Base-by-base conservation (phyloP, 257 asterid species). In the Euphrasia confusa region DNA sequence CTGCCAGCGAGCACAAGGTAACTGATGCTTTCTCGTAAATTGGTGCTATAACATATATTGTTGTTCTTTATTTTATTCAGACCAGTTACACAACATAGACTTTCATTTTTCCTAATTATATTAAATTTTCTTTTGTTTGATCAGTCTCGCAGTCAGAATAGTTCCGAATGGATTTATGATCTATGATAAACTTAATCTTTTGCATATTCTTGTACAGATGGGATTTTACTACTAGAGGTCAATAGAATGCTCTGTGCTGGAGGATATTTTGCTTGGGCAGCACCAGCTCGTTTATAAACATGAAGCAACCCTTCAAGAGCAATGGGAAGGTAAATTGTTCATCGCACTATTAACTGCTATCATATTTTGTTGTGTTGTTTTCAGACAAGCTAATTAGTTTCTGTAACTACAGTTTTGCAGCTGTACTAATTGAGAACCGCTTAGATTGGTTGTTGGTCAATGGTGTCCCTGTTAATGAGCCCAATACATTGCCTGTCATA, bases 211-310 rank as follows among this genome's bases (percentile, higher is more conserved):
- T 58, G 15, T 62, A 53, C 65, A 92, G 99, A 89, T 84, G 97
- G 99, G 28, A 83, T 92, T 79, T 78, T 84, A 76, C 94, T 92
- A 61, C 91, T 92, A 54, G 99, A 92, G 87, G 92, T 86, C 75
- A 86, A 89, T 62, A 83, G 99, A 83, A 71, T 92, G 85, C 96
- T 92, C 62, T 83, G 97, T 24, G 98, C 90, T 17, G 97, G 95
- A 53, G 99, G 97, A 66, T 92, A 92, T 79, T 92, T 92, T 79
- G 85, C 70, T 60, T 92, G 97, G 97, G 99, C 97, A 7, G 96
- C 97, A 39, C 99, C 24, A 92, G 74, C 97, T 97, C 55, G 96
- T 89, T 64, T 89, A 92, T 74, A 89, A 92, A 71, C 97, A 92
- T 70, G 99, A 88, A 76, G 61, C 90, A 30, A 72, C 37, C 66